These are phyloP conservation scores for Wickerhamiella galacta DNA, from an alignment of 805 yeast species.

Conservation along the genomic window DNA sequence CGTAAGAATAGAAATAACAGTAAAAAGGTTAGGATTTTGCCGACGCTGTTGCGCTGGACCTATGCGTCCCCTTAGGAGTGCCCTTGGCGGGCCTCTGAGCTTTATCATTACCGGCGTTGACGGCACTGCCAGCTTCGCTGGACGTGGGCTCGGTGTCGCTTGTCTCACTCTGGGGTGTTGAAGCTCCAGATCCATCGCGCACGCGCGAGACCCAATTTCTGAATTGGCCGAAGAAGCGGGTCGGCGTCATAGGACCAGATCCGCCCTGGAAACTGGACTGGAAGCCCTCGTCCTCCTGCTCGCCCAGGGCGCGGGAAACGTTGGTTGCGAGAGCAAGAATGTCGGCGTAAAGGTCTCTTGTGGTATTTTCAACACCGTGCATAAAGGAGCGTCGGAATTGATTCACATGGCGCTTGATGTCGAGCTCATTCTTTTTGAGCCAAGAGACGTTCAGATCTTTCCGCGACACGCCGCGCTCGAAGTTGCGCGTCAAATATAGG, in stretches of 20 bases:
- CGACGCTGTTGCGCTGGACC: neutral
- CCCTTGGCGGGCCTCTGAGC: conserved; percentile 14
- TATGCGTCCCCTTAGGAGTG: conserved; percentile 4
- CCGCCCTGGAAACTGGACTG: conserved; percentile 4
- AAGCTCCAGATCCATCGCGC: no score
- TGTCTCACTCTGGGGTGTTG: no score
- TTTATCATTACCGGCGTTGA: no score
- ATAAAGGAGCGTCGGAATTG: conserved; percentile 69
- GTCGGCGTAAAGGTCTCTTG: conserved; percentile 72
- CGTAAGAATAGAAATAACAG: neutral
- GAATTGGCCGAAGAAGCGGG: conserved; percentile 7
- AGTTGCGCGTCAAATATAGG: conserved; percentile 89
- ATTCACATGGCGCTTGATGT: conserved; percentile 72
- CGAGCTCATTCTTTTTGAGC: conserved; percentile 93
- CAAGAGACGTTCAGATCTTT: conserved; percentile 93
- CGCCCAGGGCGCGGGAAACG: conserved; percentile 2
- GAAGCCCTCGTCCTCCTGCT: conserved; percentile 7
- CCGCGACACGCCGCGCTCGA: conserved; percentile 93
- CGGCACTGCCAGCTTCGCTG: no score
- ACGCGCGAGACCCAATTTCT: conserved; percentile 13
- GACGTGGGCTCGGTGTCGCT: no score
- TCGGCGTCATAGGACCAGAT: neutral
- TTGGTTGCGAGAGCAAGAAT: conserved; percentile 25
- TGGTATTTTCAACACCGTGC: conserved; percentile 47
- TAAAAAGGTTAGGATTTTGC: neutral